Conservation (phyloP, 805 yeast species). For the Kurtzmaniella fragi region DNA sequence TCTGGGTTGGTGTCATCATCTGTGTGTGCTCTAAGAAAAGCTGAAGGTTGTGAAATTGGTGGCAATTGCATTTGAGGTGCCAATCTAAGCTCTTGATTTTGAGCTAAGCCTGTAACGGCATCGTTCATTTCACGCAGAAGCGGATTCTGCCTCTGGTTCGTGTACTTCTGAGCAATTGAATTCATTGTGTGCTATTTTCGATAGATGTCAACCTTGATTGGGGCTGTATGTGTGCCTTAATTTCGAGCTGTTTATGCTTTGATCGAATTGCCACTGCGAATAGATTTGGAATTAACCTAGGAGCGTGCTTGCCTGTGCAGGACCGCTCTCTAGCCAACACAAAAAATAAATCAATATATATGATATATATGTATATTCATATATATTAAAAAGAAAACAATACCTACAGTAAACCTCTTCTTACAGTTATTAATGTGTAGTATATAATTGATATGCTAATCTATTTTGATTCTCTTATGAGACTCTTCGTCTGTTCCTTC, state of each 20-base stretch:
- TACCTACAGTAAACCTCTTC: not conserved
- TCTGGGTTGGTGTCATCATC: conserved; percentile 92
- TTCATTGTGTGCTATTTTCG: conserved; percentile 22
- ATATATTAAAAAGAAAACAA: not conserved
- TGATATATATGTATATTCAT: not conserved
- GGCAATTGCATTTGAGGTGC: conserved; percentile 71
- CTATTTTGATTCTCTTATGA: conserved; percentile 6
- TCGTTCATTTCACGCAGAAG: conserved; percentile 24
- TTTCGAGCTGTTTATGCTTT: not conserved
- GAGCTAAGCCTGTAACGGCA: conserved; percentile 17
- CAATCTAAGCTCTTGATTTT: conserved; percentile 24
- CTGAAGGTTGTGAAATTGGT: conserved; percentile 84
- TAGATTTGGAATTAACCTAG: not conserved
- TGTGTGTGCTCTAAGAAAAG: conserved; percentile 94
- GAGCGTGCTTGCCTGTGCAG: not conserved
- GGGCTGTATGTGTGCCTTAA: not conserved
- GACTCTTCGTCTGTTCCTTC: conserved; percentile 1
- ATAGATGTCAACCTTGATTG: not conserved
- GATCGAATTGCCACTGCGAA: conserved; percentile 2
- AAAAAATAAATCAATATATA: too few relatives aligned
- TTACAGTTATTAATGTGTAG: too few relatives aligned
- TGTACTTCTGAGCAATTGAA: conserved; percentile 32
- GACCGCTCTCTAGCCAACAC: not conserved
- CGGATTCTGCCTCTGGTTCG: conserved; percentile 23
- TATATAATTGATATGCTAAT: not conserved